phyloP scores from a whole-genome alignment of 2,329 filamentous ascomycete species.

The Calycina marina region DNA sequence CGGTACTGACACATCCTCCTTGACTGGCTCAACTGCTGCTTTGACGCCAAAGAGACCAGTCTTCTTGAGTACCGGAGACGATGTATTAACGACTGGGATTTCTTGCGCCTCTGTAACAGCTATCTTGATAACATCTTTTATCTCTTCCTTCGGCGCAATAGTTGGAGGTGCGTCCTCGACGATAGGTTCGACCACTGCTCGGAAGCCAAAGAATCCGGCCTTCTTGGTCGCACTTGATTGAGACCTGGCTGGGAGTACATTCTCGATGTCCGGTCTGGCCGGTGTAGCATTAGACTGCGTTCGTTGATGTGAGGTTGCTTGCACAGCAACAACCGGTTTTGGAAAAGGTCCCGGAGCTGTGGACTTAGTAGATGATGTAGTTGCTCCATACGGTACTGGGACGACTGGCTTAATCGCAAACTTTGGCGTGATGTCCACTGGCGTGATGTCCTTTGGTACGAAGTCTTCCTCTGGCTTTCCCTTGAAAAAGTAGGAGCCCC shows the following conservation, averaged over 20 bases:
- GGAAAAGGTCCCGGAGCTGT: neutral
- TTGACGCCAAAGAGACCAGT: too few species aligned
- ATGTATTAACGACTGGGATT: too few species aligned
- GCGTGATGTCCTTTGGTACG: neutral
- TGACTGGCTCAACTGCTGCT: too few species aligned
- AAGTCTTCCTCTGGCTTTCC: neutral
- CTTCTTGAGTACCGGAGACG: too few species aligned
- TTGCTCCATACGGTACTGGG: neutral
- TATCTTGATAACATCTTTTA: too few species aligned
- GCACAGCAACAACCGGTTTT: neutral
- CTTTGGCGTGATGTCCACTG: neutral
- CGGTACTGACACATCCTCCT: too few species aligned
- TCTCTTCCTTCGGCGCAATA: too few species aligned
- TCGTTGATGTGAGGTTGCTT: neutral
- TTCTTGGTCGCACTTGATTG: neutral
- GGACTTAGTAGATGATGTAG: neutral
- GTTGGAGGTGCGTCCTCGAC: too few species aligned
- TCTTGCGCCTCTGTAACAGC: too few species aligned
- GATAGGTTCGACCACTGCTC: too few species aligned
- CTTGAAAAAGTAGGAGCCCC: neutral
- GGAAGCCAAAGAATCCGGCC: neutral
- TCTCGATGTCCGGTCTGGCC: neutral
- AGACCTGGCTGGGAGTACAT: neutral
- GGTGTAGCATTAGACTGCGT: neutral
- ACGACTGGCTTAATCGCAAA: neutral